Evolutionary conservation across 108 stramenopile genomes (phyloP).

Genomic region (Craspedostauros australis): DNA sequence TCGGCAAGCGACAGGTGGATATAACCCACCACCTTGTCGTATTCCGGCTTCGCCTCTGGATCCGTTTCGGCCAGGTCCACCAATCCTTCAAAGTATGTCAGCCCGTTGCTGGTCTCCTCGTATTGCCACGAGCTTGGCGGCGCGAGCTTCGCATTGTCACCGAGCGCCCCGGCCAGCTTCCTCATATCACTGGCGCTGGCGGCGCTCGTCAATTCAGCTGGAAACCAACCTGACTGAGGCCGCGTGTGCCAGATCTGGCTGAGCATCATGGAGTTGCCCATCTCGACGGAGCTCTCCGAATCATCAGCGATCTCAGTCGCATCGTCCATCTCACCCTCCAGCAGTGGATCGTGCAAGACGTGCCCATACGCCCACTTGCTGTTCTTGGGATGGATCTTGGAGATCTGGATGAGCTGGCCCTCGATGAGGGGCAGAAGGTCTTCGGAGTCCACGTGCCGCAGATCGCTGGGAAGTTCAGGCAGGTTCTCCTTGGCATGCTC

Average conservation of each 20-base stretch:
- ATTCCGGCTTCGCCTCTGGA: too few relatives aligned
- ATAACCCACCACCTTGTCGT: not conserved
- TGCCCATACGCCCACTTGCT: not conserved
- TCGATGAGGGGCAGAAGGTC: not conserved
- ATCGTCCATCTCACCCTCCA: not conserved
- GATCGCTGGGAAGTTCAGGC: not conserved
- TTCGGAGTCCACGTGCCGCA: not conserved
- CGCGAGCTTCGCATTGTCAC: not conserved
- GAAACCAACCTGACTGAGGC: not conserved
- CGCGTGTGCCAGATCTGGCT: not conserved
- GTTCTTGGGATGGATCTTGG: not conserved
- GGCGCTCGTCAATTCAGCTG: not conserved
- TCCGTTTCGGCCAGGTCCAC: not conserved
- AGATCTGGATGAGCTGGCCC: conserved; percentile 4
- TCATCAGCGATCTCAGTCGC: not conserved
- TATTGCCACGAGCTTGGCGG: not conserved
- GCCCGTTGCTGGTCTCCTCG: not conserved
- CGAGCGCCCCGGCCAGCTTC: too few relatives aligned
- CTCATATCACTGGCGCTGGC: not conserved
- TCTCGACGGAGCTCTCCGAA: not conserved
- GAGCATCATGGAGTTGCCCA: not conserved
- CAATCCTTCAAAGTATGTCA: not conserved
- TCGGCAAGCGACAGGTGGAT: not conserved
- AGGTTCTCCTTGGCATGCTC: too few relatives aligned
- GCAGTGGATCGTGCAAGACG: conserved; percentile 1